phyloP scores from a whole-genome alignment of 345 rosid species.

The Syzygium grande region DNA sequence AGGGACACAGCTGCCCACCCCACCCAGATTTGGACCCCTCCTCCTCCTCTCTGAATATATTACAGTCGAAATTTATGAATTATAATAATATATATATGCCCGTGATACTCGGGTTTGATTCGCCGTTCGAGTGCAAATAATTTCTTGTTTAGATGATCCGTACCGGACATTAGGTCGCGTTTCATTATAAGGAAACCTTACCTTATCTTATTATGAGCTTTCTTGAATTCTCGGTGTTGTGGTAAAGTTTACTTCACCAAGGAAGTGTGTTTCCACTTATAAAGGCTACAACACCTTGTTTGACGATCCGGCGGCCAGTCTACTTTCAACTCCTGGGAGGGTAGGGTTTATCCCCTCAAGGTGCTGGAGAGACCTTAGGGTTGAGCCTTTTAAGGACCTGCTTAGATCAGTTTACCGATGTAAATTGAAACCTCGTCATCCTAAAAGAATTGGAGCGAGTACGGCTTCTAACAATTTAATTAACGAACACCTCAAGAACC shows the following conservation, averaged over 20 bases:
- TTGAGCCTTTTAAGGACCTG: too few relatives aligned
- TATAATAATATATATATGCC: neutral
- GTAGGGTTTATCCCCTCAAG: too few relatives aligned
- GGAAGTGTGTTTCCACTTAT: too few relatives aligned
- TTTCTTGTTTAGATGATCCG: neutral
- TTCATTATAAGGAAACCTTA: neutral
- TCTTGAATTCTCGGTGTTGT: too few relatives aligned
- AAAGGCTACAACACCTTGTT: too few relatives aligned
- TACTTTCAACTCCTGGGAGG: too few relatives aligned
- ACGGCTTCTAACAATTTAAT: neutral
- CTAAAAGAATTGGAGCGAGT: neutral
- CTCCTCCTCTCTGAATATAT: neutral
- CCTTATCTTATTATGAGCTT: too few relatives aligned
- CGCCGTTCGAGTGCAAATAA: neutral
- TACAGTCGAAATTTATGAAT: neutral
- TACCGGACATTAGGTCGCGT: neutral
- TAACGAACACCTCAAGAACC: neutral
- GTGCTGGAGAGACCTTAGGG: too few relatives aligned
- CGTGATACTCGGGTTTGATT: neutral
- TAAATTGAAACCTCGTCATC: neutral
- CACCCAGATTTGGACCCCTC: neutral
- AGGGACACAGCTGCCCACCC: neutral
- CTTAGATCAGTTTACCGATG: too few relatives aligned
- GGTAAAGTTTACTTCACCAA: too few relatives aligned
- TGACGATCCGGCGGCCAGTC: too few relatives aligned